Conservation (phyloP, 768 basidiomycete species). For the Agaricus sinodeliciosus region DNA sequence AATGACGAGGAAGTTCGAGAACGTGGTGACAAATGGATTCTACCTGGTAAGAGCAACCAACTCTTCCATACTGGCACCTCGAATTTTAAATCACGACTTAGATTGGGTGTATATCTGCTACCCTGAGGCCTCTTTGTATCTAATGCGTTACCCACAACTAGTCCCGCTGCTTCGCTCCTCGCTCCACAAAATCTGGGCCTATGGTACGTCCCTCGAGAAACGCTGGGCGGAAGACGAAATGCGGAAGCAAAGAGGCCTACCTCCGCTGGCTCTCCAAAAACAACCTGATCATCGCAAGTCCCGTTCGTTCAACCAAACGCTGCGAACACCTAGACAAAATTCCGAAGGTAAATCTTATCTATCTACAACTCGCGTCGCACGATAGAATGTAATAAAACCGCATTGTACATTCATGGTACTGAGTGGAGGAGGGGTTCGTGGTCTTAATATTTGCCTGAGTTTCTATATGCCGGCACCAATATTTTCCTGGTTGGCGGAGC, state of each 20-base stretch:
- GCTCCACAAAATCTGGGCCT: slow-evolving; percentile 2
- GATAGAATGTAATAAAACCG: too few species aligned
- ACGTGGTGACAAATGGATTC: slow-evolving; percentile 3
- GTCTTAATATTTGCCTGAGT: too few species aligned
- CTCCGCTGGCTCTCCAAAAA: background rate
- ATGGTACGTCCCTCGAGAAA: slow-evolving; percentile 1
- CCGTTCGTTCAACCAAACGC: too few species aligned
- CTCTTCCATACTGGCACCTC: background rate
- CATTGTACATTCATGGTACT: too few species aligned
- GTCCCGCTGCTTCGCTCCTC: background rate
- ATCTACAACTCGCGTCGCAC: too few species aligned
- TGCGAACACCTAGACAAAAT: background rate
- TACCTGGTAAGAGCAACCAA: background rate
- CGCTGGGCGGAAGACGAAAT: slow-evolving; percentile 4
- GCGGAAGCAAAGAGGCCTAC: background rate
- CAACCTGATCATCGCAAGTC: background rate
- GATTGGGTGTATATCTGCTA: slow-evolving; percentile 8
- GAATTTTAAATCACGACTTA: background rate
- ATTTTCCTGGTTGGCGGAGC: too few species aligned
- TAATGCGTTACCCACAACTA: background rate
- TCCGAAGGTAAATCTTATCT: too few species aligned
- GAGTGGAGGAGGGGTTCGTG: too few species aligned
- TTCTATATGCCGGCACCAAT: too few species aligned
- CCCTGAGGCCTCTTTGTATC: background rate
- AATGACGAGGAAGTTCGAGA: background rate